These are phyloP conservation scores for Chytriomyces sp. DNA, from an alignment of 192 early-diverging fungal species.

Conservation along the genomic window DNA sequence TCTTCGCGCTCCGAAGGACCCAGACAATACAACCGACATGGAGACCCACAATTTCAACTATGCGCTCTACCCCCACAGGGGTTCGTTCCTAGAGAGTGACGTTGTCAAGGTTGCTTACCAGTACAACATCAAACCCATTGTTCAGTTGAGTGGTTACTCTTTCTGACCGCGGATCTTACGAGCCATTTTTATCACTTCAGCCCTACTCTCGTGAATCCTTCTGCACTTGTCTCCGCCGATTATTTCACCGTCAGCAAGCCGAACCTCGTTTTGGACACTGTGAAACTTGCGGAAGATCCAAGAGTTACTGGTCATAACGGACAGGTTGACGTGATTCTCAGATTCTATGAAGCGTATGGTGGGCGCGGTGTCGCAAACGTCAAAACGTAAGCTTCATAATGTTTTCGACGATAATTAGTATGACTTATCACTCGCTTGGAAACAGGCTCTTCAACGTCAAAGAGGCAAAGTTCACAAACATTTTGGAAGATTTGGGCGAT, in stretches of 20 bases:
- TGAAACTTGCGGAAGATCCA: conserved; percentile 87
- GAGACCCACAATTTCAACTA: conserved; percentile 82
- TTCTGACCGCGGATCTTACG: not conserved
- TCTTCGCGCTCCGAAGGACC: conserved; percentile 80
- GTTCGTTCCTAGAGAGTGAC: conserved; percentile 76
- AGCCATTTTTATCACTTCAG: not conserved
- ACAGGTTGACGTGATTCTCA: conserved; percentile 66
- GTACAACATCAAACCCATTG: conserved; percentile 83
- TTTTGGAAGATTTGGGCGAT: conserved; percentile 73
- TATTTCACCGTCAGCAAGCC: conserved; percentile 31
- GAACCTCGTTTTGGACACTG: conserved; percentile 89
- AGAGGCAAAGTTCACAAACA: conserved; percentile 65
- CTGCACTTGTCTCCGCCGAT: conserved; percentile 40
- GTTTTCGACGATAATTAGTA: too few species aligned
- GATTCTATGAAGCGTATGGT: conserved; percentile 92
- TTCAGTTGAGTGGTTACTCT: conserved; percentile 30
- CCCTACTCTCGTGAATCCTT: conserved; percentile 38
- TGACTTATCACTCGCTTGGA: too few species aligned
- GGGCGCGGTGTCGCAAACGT: conserved; percentile 69
- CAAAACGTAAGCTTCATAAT: conserved; percentile 40
- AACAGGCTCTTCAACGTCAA: conserved; percentile 55
- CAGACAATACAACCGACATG: not conserved
- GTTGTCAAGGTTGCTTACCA: conserved; percentile 87
- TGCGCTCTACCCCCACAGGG: conserved; percentile 86
- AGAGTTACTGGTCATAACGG: conserved; percentile 5